phyloP scores from a whole-genome alignment of 2,329 filamentous ascomycete species.

The Aspergillus brasiliensis region DNA sequence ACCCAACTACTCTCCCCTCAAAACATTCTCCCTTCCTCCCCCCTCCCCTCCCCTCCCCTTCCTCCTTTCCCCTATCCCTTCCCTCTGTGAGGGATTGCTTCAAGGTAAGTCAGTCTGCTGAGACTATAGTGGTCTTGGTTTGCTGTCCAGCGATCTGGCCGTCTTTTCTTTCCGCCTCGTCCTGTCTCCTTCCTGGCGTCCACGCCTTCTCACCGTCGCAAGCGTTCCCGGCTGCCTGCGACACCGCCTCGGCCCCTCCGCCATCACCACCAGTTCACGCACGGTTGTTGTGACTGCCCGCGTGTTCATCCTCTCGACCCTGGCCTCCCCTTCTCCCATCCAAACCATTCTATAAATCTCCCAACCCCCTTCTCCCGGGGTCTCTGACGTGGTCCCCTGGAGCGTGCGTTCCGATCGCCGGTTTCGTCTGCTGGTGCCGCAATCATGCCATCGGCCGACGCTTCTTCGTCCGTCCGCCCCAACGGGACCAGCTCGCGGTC shows the following conservation, averaged over 20 bases:
- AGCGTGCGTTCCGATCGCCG: slow-evolving; percentile 21
- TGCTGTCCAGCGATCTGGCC: not conserved
- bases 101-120: slow-evolving; percentile 23
- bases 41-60: slow-evolving; percentile 11
- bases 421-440: slow-evolving; percentile 22
- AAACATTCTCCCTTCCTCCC: slow-evolving; percentile 11
- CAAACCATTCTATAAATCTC: not conserved
- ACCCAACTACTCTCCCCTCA: slow-evolving; percentile 10
- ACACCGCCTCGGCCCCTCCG: slow-evolving; percentile 41
- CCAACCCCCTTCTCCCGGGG: slow-evolving; percentile 11
- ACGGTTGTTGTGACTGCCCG: slow-evolving; percentile 16
- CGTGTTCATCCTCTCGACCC: slow-evolving; percentile 16
- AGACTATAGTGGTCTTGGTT: slow-evolving; percentile 4
- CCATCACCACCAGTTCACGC: slow-evolving; percentile 18
- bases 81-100: slow-evolving; percentile 27
- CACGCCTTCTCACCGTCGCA: slow-evolving; percentile 16
- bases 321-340: slow-evolving; percentile 1
- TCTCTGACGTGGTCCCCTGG: slow-evolving; percentile 22
- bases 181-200: slow-evolving; percentile 6
- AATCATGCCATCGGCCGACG: slow-evolving; percentile 43
- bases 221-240: slow-evolving; percentile 29
- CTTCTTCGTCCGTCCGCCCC: slow-evolving; percentile 41
- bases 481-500: slow-evolving; percentile 52
- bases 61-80: slow-evolving; percentile 1
- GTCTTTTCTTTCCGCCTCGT: slow-evolving; percentile 7